These are phyloP conservation scores for Middelhovenomyces tepae DNA, from an alignment of 805 yeast species.

Conservation along the genomic window DNA sequence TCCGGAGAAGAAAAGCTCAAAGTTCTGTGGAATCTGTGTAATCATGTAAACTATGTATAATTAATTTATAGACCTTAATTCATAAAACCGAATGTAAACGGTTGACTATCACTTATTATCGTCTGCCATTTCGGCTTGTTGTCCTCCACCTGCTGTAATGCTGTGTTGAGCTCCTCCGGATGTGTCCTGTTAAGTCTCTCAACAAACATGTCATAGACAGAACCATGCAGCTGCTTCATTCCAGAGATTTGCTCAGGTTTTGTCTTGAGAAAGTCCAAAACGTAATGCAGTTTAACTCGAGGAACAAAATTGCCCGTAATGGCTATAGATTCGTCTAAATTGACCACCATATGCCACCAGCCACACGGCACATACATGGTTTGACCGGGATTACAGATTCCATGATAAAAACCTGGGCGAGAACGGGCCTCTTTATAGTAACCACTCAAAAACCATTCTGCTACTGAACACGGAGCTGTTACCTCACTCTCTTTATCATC, in stretches of 20 bases:
- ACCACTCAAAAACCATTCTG: slow-evolving; percentile 84
- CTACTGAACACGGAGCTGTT: slow-evolving; percentile 83
- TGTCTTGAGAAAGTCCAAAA: slow-evolving; percentile 55
- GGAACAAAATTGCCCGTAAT: slow-evolving; percentile 88
- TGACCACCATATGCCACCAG: slow-evolving; percentile 97
- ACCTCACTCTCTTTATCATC: slow-evolving; percentile 71
- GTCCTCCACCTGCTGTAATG: slow-evolving; percentile 15
- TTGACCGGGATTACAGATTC: slow-evolving; percentile 73
- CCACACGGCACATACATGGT: slow-evolving; percentile 88
- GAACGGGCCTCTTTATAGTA: slow-evolving; percentile 59
- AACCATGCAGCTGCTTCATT: slow-evolving; percentile 33
- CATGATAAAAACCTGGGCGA: slow-evolving; percentile 44
- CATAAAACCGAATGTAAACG: slow-evolving; percentile 8
- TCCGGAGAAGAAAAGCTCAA: neutral
- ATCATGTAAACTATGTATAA: slow-evolving; percentile 1
- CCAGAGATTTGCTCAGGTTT: slow-evolving; percentile 73
- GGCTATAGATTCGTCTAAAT: slow-evolving; percentile 59
- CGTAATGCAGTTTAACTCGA: slow-evolving; percentile 44
- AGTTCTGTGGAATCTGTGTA: slow-evolving; percentile 3
- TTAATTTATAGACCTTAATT: neutral
- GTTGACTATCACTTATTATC: slow-evolving; percentile 2
- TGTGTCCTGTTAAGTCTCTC: slow-evolving; percentile 39
- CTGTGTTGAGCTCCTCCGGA: slow-evolving; percentile 28
- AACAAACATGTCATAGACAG: slow-evolving; percentile 50
- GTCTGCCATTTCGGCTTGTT: slow-evolving; percentile 9